A percentile compares a stretch with the other conserved stretches of the same genome.
Conservation (phyloP, 805 yeast genomes). For the Vanderwaltozyma verrucispora region DNA sequence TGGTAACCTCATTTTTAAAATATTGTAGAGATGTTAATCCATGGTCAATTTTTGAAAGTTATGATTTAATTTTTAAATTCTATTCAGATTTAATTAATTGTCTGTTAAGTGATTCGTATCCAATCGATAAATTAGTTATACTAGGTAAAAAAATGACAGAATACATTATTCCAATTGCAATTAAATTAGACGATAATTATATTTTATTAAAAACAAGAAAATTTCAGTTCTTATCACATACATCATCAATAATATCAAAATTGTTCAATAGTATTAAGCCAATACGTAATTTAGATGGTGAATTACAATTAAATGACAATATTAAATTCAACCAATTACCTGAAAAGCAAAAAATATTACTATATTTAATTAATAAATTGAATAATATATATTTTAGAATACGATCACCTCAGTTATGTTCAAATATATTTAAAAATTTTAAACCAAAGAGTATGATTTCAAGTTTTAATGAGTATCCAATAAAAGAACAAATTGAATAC, state of each 20-base stretch:
- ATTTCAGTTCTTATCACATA: conserved; percentile 34
- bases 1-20: conserved; percentile 37
- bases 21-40: conserved; percentile 45
- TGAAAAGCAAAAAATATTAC: conserved; percentile 38
- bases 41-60: conserved; percentile 37
- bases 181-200: conserved; percentile 15
- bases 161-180: conserved; percentile 26
- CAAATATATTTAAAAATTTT: conserved; percentile 31
- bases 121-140: conserved; percentile 23
- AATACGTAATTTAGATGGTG: conserved; percentile 3
- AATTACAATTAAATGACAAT: too few relatives aligned
- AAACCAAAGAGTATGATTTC: conserved; percentile 50
- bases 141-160: conserved; percentile 25
- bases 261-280: conserved; percentile 53
- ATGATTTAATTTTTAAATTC: conserved; percentile 36
- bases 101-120: conserved; percentile 32
- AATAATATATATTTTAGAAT: conserved; percentile 48
- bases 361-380: conserved; percentile 43
- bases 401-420: conserved; percentile 26
- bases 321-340: conserved; percentile 9
- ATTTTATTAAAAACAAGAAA: conserved; percentile 12
- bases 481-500: conserved; percentile 43
- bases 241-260: conserved; percentile 45
- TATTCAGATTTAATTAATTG: conserved; percentile 37
- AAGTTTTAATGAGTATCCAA: conserved; percentile 33